Evolutionary conservation across 2,329 filamentous ascomycete species (phyloP), one percentile per base, ranked within the genome.

Genomic region (Diaporthe ampelina): DNA sequence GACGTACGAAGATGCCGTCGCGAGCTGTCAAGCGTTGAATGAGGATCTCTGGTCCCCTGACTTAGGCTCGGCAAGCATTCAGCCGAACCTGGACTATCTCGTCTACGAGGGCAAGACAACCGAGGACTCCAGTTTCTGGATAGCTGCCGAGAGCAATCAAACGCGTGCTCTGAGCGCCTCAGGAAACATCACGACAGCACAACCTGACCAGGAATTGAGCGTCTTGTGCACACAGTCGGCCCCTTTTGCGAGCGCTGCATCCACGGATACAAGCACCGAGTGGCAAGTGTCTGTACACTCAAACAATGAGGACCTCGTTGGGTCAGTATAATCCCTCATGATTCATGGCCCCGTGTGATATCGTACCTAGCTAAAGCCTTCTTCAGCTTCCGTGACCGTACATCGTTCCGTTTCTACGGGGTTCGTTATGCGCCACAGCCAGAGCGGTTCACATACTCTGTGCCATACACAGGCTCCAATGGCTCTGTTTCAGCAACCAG

Each of bases 381-480:
- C 32, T 11, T 73, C 45, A 84, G 84, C 1, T 86, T 83, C 73
- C 85, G 86, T 19, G 85, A 88, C 73, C 83, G 81, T n/a, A 80
- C 84, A 29, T 84, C 84, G 17, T 90, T 89, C 77, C 86, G 87
- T 8, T 89, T 89, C 76, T 80, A 87, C 24, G 87, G 87, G 21
- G 79, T 89, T 45, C 83, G 85, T 70, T 88, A 88, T 75, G 86
- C 85, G 4, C 76, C 82, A 0, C 81, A 84, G 70, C 86, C 86
- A 1, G 78, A 82, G 70, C 81, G 87, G 24, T 88, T 88, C 77
- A 83, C 82, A 0, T 85, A 89, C 75, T 83, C 86, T 0, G 79
- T 78, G 21, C 79, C 80, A 1, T 86, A 87, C 74, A 76, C 80
- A 29, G 83, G 82, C 0, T 78, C 78, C 5, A 82, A 81, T 1